These are phyloP conservation scores for Myriangium duriaei DNA, from an alignment of 2,329 filamentous ascomycete species.

Conservation along the genomic window DNA sequence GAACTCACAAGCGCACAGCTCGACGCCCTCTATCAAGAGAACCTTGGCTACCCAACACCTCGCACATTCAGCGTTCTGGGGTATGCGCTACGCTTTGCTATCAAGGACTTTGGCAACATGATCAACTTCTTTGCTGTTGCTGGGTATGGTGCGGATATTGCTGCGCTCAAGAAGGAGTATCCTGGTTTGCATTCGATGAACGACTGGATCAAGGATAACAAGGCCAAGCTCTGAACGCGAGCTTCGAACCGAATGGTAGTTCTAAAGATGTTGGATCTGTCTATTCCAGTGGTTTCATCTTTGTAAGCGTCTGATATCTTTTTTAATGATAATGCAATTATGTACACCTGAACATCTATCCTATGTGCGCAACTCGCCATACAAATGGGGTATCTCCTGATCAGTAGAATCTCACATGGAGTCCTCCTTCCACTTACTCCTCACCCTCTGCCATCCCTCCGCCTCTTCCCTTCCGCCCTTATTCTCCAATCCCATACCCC, in stretches of 20 bases:
- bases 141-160: slow-evolving; percentile 37
- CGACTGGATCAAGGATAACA: slow-evolving; percentile 12
- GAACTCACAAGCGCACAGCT: slow-evolving; percentile 37
- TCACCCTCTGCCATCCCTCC: slow-evolving; percentile 52
- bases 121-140: slow-evolving; percentile 37
- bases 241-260: too few species aligned
- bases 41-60: slow-evolving; percentile 33
- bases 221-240: slow-evolving; percentile 8
- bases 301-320: not conserved
- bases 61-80: slow-evolving; percentile 31
- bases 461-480: slow-evolving; percentile 52
- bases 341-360: too few species aligned
- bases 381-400: slow-evolving; percentile 2
- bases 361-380: too few species aligned
- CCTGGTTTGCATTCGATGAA: slow-evolving; percentile 16
- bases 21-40: slow-evolving; percentile 33
- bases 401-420: slow-evolving; percentile 39
- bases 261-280: too few species aligned
- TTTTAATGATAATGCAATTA: too few species aligned
- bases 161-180: slow-evolving; percentile 29
- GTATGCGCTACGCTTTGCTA: slow-evolving; percentile 27
- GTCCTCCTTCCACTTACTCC: slow-evolving; percentile 56
- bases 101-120: slow-evolving; percentile 24
- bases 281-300: not conserved
- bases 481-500: slow-evolving; percentile 53